Evolutionary conservation across 2,329 filamentous ascomycete genomes (phyloP).

Genomic region (Aspergillus udagawae): DNA sequence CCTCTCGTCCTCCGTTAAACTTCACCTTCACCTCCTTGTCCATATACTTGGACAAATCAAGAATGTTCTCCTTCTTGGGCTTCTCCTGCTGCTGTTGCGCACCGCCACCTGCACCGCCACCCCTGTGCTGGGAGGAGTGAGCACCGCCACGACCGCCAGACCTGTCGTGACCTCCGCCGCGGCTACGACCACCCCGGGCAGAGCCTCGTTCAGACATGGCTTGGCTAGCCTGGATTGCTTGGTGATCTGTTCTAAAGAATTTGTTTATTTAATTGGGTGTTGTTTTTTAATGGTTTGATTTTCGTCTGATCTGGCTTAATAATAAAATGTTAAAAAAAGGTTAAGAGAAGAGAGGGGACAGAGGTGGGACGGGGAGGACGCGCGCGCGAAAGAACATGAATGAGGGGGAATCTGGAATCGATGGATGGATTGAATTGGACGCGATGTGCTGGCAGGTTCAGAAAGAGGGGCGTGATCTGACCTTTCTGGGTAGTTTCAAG

Average conservation of each 20-base stretch:
- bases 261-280: constrained; percentile 1
- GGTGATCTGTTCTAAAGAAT: not conserved
- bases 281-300: constrained; percentile 1
- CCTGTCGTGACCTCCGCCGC: constrained; percentile 41
- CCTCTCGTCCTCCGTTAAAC: constrained; percentile 91
- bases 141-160: constrained; percentile 37
- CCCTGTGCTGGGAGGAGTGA: constrained; percentile 40
- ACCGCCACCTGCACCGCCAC: constrained; percentile 48
- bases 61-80: constrained; percentile 97
- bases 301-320: not conserved
- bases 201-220: constrained; percentile 45
- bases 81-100: constrained; percentile 61
- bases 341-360: constrained; percentile 1
- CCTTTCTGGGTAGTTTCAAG: not conserved
- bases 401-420: constrained; percentile 4
- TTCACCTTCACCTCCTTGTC: constrained; percentile 94
- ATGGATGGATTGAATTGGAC: constrained; percentile 1
- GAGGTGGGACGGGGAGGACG: not conserved
- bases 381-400: constrained; percentile 4
- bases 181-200: constrained; percentile 52
- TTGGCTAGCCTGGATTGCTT: constrained; percentile 7
- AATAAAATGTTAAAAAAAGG: constrained; percentile 2
- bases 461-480: not conserved
- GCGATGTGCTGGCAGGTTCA: not conserved
- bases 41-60: constrained; percentile 94